A percentile compares a stretch with the other conserved stretches of the same genome.
These are phyloP conservation scores for Calcarisporium arbuscula DNA, from an alignment of 2,329 filamentous ascomycete genomes.

Conservation along the genomic window DNA sequence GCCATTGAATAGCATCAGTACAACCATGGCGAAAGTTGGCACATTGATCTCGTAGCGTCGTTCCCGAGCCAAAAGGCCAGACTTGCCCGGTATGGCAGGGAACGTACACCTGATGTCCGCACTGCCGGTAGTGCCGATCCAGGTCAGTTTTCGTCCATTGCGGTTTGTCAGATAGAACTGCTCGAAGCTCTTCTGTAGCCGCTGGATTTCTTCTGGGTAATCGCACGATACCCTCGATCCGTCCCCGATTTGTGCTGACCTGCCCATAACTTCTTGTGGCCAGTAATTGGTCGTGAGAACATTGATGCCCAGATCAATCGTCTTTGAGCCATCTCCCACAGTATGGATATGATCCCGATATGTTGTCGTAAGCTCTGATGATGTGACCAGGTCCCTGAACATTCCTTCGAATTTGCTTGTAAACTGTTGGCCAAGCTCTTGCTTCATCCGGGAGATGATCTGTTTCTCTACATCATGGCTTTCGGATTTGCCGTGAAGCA, in stretches of 20 bases:
- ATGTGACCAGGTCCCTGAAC: conserved; percentile 94
- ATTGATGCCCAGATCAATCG: conserved; percentile 74
- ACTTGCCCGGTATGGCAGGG: conserved; percentile 64
- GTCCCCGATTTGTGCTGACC: conserved; percentile 44
- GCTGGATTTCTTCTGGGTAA: conserved; percentile 68
- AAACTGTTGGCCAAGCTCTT: conserved; percentile 90
- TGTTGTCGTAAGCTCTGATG: conserved; percentile 69
- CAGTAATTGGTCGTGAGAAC: conserved; percentile 92
- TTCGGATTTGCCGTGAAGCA: conserved; percentile 83
- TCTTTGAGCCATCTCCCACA: conserved; percentile 38
- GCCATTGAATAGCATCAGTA: conserved; percentile 85
- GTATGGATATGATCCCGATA: conserved; percentile 64
- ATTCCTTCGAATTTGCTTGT: conserved; percentile 91
- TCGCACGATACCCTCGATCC: conserved; percentile 46
- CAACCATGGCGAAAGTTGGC: conserved; percentile 86
- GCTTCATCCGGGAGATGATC: conserved; percentile 95
- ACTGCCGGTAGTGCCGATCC: conserved; percentile 65
- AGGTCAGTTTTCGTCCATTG: conserved; percentile 81
- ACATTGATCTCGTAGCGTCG: conserved; percentile 86
- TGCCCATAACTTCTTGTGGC: conserved; percentile 82
- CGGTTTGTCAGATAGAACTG: conserved; percentile 83
- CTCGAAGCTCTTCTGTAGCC: conserved; percentile 77
- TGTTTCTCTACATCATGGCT: conserved; percentile 90
- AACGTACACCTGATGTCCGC: conserved; percentile 82
- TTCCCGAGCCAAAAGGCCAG: conserved; percentile 53